phyloP scores from a whole-genome alignment of 2,329 filamentous ascomycete species.

The Trichocomaceae sp. region DNA sequence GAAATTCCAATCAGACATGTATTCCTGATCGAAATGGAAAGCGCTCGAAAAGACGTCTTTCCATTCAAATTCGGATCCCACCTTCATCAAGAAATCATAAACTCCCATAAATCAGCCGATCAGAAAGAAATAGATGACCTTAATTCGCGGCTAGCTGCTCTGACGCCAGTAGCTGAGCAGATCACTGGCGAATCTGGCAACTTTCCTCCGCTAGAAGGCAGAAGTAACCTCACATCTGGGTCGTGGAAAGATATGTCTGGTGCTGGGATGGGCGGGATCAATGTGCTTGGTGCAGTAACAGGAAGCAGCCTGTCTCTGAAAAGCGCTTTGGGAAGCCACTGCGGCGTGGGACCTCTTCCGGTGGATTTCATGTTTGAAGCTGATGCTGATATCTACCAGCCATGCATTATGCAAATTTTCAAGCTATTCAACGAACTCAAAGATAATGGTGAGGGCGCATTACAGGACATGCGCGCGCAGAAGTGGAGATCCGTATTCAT shows the following conservation, averaged over 20 bases:
- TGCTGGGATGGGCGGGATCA: slow-evolving; percentile 27
- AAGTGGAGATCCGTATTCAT: slow-evolving; percentile 27
- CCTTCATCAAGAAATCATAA: slow-evolving; percentile 22
- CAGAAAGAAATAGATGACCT: slow-evolving; percentile 12
- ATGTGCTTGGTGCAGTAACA: slow-evolving; percentile 24
- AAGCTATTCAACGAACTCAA: slow-evolving; percentile 27
- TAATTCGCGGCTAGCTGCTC: slow-evolving; percentile 19
- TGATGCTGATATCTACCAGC: slow-evolving; percentile 25
- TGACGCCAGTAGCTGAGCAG: slow-evolving; percentile 26
- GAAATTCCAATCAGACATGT: slow-evolving; percentile 26
- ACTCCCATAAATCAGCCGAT: slow-evolving; percentile 18
- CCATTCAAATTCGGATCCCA: slow-evolving; percentile 24
- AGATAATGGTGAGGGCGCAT: background rate
- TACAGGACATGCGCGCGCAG: slow-evolving; percentile 17
- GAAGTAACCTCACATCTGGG: slow-evolving; percentile 8
- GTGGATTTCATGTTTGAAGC: slow-evolving; percentile 27
- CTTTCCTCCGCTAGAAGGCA: slow-evolving; percentile 5
- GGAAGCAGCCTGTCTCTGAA: slow-evolving; percentile 29
- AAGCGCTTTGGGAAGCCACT: slow-evolving; percentile 27
- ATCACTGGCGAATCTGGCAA: slow-evolving; percentile 24
- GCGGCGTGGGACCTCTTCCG: slow-evolving; percentile 25
- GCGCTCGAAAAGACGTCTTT: slow-evolving; percentile 27
- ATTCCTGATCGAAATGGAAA: slow-evolving; percentile 27
- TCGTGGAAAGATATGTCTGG: slow-evolving; percentile 19
- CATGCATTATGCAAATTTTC: slow-evolving; percentile 27